These are phyloP conservation scores for Alternaria sp. DNA, from an alignment of 2,329 filamentous ascomycete species.

Conservation along the genomic window DNA sequence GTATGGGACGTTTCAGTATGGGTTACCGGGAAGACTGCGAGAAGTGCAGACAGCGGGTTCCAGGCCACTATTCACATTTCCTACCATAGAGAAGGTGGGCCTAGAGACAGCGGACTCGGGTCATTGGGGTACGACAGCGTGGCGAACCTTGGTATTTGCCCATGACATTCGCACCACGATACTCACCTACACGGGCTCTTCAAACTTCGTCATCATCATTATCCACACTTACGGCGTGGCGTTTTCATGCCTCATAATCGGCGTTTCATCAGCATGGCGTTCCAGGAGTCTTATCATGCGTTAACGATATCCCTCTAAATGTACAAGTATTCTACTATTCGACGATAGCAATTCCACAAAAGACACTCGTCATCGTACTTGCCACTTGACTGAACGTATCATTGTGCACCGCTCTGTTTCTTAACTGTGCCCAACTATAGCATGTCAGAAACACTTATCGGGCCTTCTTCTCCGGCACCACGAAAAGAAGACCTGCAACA, in stretches of 20 bases:
- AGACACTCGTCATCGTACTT: background rate
- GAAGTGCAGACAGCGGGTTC: conserved; percentile 56
- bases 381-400: background rate
- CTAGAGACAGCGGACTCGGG: background rate
- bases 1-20: conserved; percentile 53
- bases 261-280: background rate
- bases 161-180: background rate
- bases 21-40: conserved; percentile 58
- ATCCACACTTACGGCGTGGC: background rate
- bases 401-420: background rate
- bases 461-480: background rate
- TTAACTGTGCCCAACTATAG: background rate
- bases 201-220: background rate
- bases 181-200: background rate
- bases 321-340: background rate
- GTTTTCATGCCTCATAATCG: background rate
- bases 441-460: background rate
- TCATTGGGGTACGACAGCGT: background rate
- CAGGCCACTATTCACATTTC: conserved; percentile 59
- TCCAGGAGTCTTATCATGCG: background rate
- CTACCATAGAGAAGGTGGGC: conserved; percentile 24
- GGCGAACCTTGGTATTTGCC: background rate
- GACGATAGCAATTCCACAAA: background rate
- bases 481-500: background rate
- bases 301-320: background rate